These are phyloP conservation scores for Raphanus hybrid DNA, from an alignment of 441 rosid genomes.

Conservation along the genomic window DNA sequence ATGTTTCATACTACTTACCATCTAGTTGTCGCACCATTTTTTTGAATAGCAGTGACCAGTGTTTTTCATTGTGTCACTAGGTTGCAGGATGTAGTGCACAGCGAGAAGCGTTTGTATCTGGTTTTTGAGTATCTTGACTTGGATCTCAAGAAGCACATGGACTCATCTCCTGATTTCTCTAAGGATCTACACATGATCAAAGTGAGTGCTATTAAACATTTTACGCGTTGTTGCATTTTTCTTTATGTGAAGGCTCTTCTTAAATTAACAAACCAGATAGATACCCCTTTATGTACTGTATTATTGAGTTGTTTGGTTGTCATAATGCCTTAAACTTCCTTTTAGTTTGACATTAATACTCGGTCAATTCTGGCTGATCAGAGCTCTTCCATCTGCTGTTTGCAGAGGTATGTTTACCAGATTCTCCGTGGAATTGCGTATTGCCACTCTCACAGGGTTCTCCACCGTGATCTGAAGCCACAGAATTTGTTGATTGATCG, in stretches of 20 bases:
- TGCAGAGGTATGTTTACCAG: constrained; percentile 90
- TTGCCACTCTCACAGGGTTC: constrained; percentile 98
- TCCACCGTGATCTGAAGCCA: constrained; percentile 96
- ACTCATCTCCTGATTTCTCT: constrained; percentile 85
- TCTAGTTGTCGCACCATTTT: neutral
- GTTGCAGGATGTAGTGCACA: constrained; percentile 98
- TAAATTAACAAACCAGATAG: neutral
- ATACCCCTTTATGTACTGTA: neutral
- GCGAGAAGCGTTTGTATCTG: constrained; percentile 90
- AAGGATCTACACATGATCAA: constrained; percentile 80
- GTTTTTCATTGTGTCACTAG: constrained; percentile 49
- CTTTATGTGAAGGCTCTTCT: neutral
- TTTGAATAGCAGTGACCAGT: neutral
- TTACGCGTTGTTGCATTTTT: neutral
- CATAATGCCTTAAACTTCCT: neutral
- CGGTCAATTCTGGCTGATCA: constrained; percentile 20
- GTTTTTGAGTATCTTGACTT: constrained; percentile 97
- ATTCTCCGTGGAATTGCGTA: constrained; percentile 96
- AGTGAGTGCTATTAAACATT: constrained; percentile 57
- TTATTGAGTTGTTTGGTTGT: neutral
- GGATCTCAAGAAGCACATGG: constrained; percentile 99
- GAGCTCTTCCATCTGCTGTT: constrained; percentile 25
- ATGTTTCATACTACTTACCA: neutral
- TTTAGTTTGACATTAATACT: constrained; percentile 22
- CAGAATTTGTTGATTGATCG: constrained; percentile 95